Conservation (phyloP, 345 rosid genomes). For the Gossypium longicalyx region DNA sequence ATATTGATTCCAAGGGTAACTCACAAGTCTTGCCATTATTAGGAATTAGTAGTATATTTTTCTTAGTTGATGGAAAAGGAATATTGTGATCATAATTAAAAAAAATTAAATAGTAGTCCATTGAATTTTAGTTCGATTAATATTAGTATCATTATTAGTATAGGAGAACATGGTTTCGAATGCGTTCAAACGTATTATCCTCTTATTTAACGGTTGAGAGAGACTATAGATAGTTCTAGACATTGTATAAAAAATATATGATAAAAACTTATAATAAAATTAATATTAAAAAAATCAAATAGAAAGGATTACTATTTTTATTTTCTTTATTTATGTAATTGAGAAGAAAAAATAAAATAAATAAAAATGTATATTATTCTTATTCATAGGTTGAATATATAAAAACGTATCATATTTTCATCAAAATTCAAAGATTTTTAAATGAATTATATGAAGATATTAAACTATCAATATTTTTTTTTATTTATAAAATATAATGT, state of each 20-base stretch:
- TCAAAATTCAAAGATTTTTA: no score
- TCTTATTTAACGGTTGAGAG: no score
- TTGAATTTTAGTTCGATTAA: no score
- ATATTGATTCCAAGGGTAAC: background rate
- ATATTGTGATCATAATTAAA: background rate
- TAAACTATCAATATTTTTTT: no score
- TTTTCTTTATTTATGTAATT: background rate
- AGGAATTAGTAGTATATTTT: background rate
- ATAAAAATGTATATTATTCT: background rate
- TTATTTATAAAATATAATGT: no score
- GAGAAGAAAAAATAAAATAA: background rate
- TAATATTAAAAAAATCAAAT: background rate
- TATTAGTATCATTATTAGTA: no score
- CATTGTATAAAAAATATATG: no score
- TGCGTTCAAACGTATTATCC: no score
- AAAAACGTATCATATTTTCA: no score
- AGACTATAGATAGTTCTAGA: accelerated
- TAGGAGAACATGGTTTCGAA: no score
- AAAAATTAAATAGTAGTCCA: background rate
- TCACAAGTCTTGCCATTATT: background rate
- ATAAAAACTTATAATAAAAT: no score
- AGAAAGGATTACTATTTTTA: background rate
- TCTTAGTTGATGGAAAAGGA: background rate
- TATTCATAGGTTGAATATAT: background rate
- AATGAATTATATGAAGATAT: no score